Conservation (phyloP, 2,329 filamentous ascomycete species). For the Xylariaceae sp. region DNA sequence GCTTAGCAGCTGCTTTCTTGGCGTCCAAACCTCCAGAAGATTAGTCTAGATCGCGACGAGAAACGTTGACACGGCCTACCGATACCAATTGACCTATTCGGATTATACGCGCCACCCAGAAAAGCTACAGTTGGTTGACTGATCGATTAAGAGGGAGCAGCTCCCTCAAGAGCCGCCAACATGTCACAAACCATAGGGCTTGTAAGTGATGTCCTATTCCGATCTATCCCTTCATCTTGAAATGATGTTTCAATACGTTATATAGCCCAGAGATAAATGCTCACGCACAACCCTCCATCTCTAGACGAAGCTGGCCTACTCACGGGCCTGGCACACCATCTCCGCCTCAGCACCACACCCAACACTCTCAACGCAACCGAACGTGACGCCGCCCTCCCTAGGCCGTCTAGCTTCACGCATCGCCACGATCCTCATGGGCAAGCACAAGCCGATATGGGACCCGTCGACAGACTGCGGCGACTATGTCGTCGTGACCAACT, state of each 20-base stretch:
- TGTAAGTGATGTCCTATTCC: constrained; percentile 56
- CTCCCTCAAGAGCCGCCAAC: constrained; percentile 43
- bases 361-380: constrained; percentile 63
- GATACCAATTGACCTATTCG: not conserved
- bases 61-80: not conserved
- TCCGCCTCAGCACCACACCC: constrained; percentile 73
- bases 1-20: constrained; percentile 10
- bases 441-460: constrained; percentile 98
- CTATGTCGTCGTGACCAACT: constrained; percentile 95
- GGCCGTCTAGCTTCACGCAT: constrained; percentile 89
- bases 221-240: constrained; percentile 10
- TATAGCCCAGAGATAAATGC: not conserved
- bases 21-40: constrained; percentile 17
- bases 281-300: constrained; percentile 2
- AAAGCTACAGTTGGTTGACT: not conserved
- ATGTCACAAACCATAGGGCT: constrained; percentile 85
- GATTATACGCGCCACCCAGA: not conserved
- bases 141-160: constrained; percentile 40
- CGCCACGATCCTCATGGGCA: constrained; percentile 90
- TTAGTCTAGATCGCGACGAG: constrained; percentile 10
- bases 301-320: constrained; percentile 95
- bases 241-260: not conserved
- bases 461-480: constrained; percentile 98
- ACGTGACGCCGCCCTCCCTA: constrained; percentile 75
- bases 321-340: constrained; percentile 88